Conservation (phyloP, 139 green algal genomes). For the Chlamydomonas sp. region DNA sequence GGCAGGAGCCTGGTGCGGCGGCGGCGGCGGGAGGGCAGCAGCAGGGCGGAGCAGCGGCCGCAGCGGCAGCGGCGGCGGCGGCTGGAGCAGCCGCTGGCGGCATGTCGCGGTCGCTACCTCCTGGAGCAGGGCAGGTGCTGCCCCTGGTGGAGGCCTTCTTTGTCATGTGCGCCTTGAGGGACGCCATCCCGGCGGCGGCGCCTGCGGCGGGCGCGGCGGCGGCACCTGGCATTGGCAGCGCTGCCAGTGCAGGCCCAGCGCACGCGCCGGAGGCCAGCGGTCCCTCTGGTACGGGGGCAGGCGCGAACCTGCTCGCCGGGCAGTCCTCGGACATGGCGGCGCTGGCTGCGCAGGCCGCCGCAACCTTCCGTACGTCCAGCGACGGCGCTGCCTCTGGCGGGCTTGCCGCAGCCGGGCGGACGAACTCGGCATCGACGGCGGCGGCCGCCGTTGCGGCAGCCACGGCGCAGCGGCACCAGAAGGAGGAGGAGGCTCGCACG, state of each 20-base stretch:
- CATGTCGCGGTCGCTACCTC: slow-evolving; percentile 71
- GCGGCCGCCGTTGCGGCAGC: neutral
- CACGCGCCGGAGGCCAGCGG: neutral
- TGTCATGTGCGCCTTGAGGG: slow-evolving; percentile 74
- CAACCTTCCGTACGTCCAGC: neutral
- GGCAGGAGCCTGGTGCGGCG: slow-evolving; percentile 13
- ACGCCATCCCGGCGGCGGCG: slow-evolving; percentile 48
- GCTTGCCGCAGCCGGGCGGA: neutral
- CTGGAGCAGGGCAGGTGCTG: slow-evolving; percentile 78
- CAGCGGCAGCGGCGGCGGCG: slow-evolving; percentile 19
- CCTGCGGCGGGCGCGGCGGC: neutral
- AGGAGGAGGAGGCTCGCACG: slow-evolving; percentile 9
- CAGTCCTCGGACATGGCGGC: neutral
- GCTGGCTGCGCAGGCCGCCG: neutral
- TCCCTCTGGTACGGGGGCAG: neutral
- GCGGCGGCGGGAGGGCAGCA: neutral
- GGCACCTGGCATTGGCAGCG: neutral
- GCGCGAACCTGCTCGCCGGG: neutral
- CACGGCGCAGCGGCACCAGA: neutral
- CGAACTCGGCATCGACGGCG: neutral
- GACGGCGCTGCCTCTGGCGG: neutral
- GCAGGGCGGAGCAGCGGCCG: neutral
- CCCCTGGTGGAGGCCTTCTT: slow-evolving; percentile 96
- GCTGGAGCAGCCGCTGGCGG: slow-evolving; percentile 21
- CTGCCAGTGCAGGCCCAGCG: neutral